Evolutionary conservation across 768 basidiomycete genomes (phyloP), one percentile per base, ranked within the genome.

Genomic region (Panaeolus cyanescens): DNA sequence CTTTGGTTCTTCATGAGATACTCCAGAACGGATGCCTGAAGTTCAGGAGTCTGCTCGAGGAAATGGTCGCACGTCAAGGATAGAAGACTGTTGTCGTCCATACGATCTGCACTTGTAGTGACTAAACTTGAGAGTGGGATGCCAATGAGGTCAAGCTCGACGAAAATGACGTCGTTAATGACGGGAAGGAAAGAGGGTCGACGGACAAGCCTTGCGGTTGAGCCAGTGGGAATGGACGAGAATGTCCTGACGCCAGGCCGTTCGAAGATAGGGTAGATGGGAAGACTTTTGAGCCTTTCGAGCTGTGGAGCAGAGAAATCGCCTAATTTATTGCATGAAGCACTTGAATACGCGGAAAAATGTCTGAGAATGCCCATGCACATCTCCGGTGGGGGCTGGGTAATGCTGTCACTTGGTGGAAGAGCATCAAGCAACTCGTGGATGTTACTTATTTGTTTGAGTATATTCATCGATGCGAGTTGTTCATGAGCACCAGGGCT

Each of bases 371-470:
- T 58, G 10, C 13, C 31, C 30, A 40, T 20, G 45, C 40, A 62
- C 50, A 63, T 1, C n/a, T 57, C 33, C 5, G 59, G 25, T 22
- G 66, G 0, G 8, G 54, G 25, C 32, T 56, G 59, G 12, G 54
- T 30, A 22, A 30, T 42, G 9, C 33, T 42, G 2, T 58, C 32
- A 30, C 39, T 30, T 19, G 60, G 55, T 32, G 66, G 54, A 25
- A 77, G 55, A 0, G 66, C 59, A 58, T 75, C 71, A n/a, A 80
- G 70, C 8, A 80, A 54, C 2, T 68, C 68, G 9, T 68, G 70
- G 19, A 78, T 69, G 59, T 77, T 64, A 9, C 62, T 40, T 17
- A 74, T 61, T 6, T 62, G 39, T 19, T 68, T 71, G 54, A 72
- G 63, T 0, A 65, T 55, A 34, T 59, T 61, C 42, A 67, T 68